Conservation (phyloP, 768 basidiomycete genomes). For the Pholiota microspora region DNA sequence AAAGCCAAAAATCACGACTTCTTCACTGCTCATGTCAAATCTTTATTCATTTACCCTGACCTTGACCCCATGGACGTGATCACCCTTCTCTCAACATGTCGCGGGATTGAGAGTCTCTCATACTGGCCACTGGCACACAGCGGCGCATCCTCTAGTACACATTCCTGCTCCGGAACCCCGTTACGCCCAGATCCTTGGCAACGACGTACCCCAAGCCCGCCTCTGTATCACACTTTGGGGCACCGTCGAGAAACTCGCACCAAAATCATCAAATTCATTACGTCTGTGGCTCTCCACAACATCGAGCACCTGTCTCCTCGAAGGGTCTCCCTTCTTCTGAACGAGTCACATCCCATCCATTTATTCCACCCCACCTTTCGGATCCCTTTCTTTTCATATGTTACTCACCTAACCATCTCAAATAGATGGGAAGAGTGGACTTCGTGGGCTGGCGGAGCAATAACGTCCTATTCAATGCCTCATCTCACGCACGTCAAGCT, state of each 20-base stretch:
- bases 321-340: constrained; percentile 30
- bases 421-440: constrained; percentile 45
- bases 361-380: constrained; percentile 19
- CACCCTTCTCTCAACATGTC: constrained; percentile 32
- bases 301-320: constrained; percentile 27
- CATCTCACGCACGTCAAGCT: constrained; percentile 36
- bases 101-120: constrained; percentile 31
- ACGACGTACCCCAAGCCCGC: constrained; percentile 3
- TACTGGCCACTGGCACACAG: constrained; percentile 31
- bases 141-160: constrained; percentile 4
- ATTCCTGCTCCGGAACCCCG: not conserved
- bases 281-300: constrained; percentile 17
- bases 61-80: constrained; percentile 27
- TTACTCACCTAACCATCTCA: constrained; percentile 38
- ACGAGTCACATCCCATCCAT: constrained; percentile 17
- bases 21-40: constrained; percentile 34
- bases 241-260: not conserved
- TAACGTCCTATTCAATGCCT: constrained; percentile 22
- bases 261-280: not conserved
- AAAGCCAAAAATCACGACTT: constrained; percentile 28
- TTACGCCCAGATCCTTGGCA: constrained; percentile 7
- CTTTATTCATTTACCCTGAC: constrained; percentile 35
- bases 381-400: constrained; percentile 29
- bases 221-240: not conserved
- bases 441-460: constrained; percentile 28